A percentile compares a stretch with the other conserved stretches of the same genome.
These are phyloP conservation scores for Pseudocercospora macadamiae DNA, from an alignment of 2,329 filamentous ascomycete genomes.

Conservation along the genomic window DNA sequence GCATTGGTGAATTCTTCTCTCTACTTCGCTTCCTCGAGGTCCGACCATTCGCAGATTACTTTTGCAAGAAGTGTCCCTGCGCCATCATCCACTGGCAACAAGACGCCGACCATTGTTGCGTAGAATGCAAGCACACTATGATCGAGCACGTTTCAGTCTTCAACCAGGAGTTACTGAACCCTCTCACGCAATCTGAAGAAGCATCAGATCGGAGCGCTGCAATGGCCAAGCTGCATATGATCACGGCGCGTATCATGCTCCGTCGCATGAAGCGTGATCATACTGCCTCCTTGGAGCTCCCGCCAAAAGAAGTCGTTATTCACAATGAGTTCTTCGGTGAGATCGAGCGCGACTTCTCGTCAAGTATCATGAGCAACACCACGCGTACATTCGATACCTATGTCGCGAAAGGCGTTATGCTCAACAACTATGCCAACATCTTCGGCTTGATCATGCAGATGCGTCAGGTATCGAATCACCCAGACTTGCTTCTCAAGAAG, in stretches of 20 bases:
- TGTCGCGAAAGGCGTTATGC: conserved; percentile 86
- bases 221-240: conserved; percentile 78
- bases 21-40: conserved; percentile 89
- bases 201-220: conserved; percentile 65
- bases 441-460: conserved; percentile 99
- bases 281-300: conserved; percentile 92
- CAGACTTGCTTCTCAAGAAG: conserved; percentile 90
- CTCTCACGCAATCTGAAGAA: conserved; percentile 56
- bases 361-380: conserved; percentile 91
- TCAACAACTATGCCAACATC: conserved; percentile 98
- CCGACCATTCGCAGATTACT: conserved; percentile 86
- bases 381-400: conserved; percentile 93
- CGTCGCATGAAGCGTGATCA: conserved; percentile 92
- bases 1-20: conserved; percentile 32
- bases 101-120: conserved; percentile 71
- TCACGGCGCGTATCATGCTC: conserved; percentile 94
- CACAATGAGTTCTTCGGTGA: conserved; percentile 96
- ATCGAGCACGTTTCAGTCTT: conserved; percentile 79
- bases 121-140: conserved; percentile 66
- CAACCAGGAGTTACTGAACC: conserved; percentile 93
- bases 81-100: conserved; percentile 82
- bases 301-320: conserved; percentile 89
- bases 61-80: conserved; percentile 86
- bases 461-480: conserved; percentile 96
- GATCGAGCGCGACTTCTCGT: conserved; percentile 92